Evolutionary conservation across 2,329 filamentous ascomycete genomes (phyloP).

Genomic region (Hypocrella siamensis): DNA sequence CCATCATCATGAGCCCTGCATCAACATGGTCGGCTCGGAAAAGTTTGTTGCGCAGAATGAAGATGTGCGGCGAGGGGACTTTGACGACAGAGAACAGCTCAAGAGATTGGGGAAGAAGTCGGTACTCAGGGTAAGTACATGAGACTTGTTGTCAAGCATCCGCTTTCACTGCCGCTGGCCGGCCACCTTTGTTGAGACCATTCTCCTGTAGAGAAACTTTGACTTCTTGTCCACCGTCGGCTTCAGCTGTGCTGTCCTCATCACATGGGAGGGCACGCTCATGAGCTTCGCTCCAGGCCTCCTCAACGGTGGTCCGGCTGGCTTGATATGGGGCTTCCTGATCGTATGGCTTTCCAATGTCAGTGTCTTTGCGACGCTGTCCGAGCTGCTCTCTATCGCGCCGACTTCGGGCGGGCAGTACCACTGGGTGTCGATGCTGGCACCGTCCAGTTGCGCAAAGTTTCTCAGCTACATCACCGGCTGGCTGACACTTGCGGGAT

Average conservation of each 20-base stretch:
- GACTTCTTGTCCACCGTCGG: constrained; percentile 32
- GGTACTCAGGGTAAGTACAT: constrained; percentile 11
- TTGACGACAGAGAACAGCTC: constrained; percentile 2
- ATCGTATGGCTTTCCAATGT: constrained; percentile 29
- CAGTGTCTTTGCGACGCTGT: constrained; percentile 22
- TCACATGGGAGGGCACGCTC: constrained; percentile 33
- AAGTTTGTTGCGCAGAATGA: too few relatives aligned
- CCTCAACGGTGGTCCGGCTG: constrained; percentile 31
- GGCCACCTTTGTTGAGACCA: too few relatives aligned
- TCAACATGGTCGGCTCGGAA: too few relatives aligned
- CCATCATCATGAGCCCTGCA: too few relatives aligned
- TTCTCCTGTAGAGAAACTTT: constrained; percentile 25
- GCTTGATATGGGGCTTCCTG: constrained; percentile 35
- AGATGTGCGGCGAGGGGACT: too few relatives aligned
- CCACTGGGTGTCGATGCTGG: constrained; percentile 42
- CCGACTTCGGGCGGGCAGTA: constrained; percentile 41
- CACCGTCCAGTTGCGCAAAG: constrained; percentile 27
- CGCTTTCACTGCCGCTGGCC: too few relatives aligned
- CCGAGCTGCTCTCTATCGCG: constrained; percentile 29
- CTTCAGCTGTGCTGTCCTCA: constrained; percentile 35
- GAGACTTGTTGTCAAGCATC: too few relatives aligned
- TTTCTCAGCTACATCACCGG: constrained; percentile 36
- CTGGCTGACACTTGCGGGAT: constrained; percentile 34
- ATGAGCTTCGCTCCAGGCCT: constrained; percentile 3
- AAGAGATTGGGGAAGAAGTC: constrained; percentile 13